These are phyloP conservation scores for Eucalyptus regnans DNA, from an alignment of 345 rosid species.

Conservation along the genomic window DNA sequence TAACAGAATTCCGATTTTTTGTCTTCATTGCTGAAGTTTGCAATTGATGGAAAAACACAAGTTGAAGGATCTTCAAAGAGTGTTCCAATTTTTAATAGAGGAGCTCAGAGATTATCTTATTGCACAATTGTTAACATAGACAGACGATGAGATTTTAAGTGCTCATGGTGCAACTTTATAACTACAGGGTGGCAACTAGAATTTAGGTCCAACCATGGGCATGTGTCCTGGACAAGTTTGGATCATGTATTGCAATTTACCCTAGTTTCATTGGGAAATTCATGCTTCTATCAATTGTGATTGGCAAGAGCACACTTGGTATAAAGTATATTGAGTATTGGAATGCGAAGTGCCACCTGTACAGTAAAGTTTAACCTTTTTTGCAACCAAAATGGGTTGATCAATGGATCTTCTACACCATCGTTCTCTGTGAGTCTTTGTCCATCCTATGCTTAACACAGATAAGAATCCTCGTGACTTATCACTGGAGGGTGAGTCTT, in stretches of 20 bases:
- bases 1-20: neutral
- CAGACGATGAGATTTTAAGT: neutral
- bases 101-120: neutral
- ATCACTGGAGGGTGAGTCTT: neutral
- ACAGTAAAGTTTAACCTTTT: neutral
- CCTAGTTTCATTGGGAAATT: neutral
- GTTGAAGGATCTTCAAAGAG: neutral
- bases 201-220: neutral
- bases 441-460: neutral
- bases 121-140: neutral
- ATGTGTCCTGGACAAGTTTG: neutral
- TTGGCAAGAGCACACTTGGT: neutral
- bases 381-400: neutral
- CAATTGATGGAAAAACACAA: neutral
- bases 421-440: neutral
- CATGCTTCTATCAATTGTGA: neutral
- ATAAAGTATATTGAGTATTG: too few relatives aligned
- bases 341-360: neutral
- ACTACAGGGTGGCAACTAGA: neutral
- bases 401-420: neutral
- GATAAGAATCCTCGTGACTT: neutral
- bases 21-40: neutral
- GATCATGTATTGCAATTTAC: neutral
- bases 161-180: neutral
- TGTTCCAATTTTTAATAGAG: neutral